Conservation (phyloP, 495 filamentous ascomycete species). For the Neurospora sp. region DNA sequence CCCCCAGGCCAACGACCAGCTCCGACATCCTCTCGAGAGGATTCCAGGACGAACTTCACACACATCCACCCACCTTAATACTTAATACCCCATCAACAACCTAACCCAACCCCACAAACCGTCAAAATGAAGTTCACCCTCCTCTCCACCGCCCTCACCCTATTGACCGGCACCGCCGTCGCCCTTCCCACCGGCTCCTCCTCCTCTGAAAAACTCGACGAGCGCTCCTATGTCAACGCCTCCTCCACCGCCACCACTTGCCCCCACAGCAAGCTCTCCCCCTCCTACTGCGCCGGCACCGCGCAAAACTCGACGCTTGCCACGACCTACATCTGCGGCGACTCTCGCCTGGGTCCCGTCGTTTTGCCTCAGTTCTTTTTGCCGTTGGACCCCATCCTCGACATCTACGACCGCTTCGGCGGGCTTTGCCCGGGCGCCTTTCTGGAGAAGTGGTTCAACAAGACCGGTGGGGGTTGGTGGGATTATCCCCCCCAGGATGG, state of each 20-base stretch:
- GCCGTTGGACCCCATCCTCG: constrained; percentile 22
- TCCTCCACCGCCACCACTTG: not conserved
- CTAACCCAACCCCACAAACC: not conserved
- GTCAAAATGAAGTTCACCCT: not conserved
- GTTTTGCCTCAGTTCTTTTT: constrained; percentile 30
- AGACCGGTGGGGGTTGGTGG: constrained; percentile 23
- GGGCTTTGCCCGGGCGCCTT: constrained; percentile 39
- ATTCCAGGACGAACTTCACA: not conserved
- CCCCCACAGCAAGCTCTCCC: not conserved
- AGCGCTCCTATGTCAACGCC: not conserved
- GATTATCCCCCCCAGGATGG: constrained; percentile 36
- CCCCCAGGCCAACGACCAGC: not conserved
- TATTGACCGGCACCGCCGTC: not conserved
- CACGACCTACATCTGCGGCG: constrained; percentile 38
- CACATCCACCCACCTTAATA: not conserved
- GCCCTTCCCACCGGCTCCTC: not conserved
- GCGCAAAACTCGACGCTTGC: constrained; percentile 18
- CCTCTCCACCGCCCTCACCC: not conserved
- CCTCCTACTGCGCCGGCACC: constrained; percentile 29
- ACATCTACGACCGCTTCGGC: constrained; percentile 39
- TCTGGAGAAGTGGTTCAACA: constrained; percentile 35
- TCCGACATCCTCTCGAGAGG: not conserved
- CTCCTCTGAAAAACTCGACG: not conserved
- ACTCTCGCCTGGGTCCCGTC: constrained; percentile 41
- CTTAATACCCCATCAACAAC: not conserved